Conservation (phyloP, 2,329 filamentous ascomycete species). For the Aspergillus cejpii region DNA sequence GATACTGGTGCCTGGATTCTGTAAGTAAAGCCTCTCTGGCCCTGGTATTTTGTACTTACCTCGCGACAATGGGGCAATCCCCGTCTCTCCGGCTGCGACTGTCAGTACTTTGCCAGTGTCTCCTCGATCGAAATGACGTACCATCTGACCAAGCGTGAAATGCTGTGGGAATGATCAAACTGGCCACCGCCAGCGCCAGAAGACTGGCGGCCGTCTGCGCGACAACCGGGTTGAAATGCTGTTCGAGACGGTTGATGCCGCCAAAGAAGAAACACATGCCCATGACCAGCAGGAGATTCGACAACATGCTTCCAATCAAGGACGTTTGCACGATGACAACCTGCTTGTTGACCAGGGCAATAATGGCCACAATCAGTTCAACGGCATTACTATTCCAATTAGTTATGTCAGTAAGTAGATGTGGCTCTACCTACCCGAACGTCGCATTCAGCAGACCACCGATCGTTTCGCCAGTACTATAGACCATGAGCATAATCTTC, state of each 20-base stretch:
- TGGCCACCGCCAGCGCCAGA: conserved; percentile 69
- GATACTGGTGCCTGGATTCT: conserved; percentile 50
- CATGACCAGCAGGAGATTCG: conserved; percentile 80
- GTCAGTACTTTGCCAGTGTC: conserved; percentile 6
- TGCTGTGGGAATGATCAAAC: conserved; percentile 82
- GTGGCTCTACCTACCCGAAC: conserved; percentile 53
- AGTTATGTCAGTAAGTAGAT: conserved; percentile 1
- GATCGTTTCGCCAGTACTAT: conserved; percentile 67
- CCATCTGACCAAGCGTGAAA: conserved; percentile 57
- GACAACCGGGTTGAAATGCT: conserved; percentile 87
- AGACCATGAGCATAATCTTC: neutral
- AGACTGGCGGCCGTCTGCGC: conserved; percentile 82
- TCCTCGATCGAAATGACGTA: conserved; percentile 9
- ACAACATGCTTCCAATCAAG: conserved; percentile 83
- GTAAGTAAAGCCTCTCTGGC: neutral
- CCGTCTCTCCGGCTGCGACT: conserved; percentile 20
- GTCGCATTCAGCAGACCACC: conserved; percentile 85
- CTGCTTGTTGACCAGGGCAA: conserved; percentile 67
- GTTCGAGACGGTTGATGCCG: conserved; percentile 68
- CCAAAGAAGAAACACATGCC: conserved; percentile 92
- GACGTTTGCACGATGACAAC: conserved; percentile 87
- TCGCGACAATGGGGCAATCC: conserved; percentile 30
- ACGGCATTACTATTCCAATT: conserved; percentile 61
- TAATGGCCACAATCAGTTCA: conserved; percentile 80
- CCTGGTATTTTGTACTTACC: conserved; percentile 16